Evolutionary conservation across 1,284 basidiomycete species (phyloP).

Genomic region (Trichosporon sp.): DNA sequence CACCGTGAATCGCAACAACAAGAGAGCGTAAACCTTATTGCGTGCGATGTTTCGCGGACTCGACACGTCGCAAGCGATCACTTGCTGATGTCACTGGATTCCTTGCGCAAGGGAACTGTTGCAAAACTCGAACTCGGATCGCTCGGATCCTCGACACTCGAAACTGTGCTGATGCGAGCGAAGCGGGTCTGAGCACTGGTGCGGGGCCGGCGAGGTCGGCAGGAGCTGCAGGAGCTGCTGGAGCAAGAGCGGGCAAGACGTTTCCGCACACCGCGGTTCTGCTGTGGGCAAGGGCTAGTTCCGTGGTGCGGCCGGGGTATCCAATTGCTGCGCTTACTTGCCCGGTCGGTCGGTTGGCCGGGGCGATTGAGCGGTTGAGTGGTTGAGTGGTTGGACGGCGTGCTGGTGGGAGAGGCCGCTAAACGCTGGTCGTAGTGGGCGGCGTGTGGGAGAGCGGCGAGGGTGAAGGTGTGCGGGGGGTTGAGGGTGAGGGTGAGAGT

Average conservation of each 20-base stretch:
- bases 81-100: constrained; percentile 6
- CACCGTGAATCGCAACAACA: background rate
- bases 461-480: no score
- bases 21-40: background rate
- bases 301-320: background rate
- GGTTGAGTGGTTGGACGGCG: background rate
- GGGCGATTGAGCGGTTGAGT: background rate
- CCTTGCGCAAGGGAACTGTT: background rate
- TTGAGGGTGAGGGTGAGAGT: no score
- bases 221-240: background rate
- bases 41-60: background rate
- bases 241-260: background rate
- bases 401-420: background rate
- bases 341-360: background rate
- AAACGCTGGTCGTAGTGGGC: background rate
- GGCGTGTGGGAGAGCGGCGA: background rate
- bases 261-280: background rate
- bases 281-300: background rate
- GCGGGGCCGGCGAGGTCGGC: background rate
- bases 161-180: background rate
- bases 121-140: background rate
- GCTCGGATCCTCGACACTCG: background rate
- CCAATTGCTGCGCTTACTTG: background rate
- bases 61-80: no score
- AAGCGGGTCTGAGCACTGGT: background rate